phyloP scores from a whole-genome alignment of 2,329 filamentous ascomycete genomes.

The Penicillium concentricum region DNA sequence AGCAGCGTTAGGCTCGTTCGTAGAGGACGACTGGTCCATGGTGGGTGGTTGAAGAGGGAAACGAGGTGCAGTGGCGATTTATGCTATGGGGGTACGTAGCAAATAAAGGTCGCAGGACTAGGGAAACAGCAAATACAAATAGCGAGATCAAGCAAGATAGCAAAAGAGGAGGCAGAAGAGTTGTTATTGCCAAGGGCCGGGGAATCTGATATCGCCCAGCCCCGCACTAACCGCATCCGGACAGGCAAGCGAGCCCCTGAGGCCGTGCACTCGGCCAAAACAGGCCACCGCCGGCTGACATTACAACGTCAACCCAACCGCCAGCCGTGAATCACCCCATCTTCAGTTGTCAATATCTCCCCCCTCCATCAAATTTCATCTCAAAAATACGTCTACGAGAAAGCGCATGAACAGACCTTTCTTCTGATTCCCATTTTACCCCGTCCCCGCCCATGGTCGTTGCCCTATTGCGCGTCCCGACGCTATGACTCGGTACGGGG shows the following conservation, averaged over 20 bases:
- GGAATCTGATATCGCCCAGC: constrained; percentile 44
- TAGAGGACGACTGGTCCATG: constrained; percentile 29
- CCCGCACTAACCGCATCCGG: constrained; percentile 44
- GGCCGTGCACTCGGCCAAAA: constrained; percentile 43
- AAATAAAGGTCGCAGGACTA: not conserved
- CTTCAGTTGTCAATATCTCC: constrained; percentile 30
- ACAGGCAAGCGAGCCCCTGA: constrained; percentile 45
- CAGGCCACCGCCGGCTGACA: constrained; percentile 41
- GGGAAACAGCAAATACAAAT: not conserved
- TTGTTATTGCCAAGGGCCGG: constrained; percentile 13
- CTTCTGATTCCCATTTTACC: constrained; percentile 63
- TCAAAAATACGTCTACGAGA: constrained; percentile 52
- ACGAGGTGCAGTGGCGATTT: not conserved
- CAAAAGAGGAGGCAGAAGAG: constrained; percentile 10
- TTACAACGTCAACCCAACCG: constrained; percentile 48
- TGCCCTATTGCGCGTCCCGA: constrained; percentile 38
- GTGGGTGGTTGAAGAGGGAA: constrained; percentile 6
- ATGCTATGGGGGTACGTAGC: not conserved
- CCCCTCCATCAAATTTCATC: constrained; percentile 56
- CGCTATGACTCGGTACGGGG: constrained; percentile 48
- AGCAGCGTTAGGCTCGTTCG: constrained; percentile 42
- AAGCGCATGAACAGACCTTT: constrained; percentile 60
- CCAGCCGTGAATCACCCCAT: constrained; percentile 22
- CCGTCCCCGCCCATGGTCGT: constrained; percentile 50
- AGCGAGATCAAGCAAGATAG: not conserved